These are phyloP conservation scores for Typha latifolia DNA, from an alignment of 176 grass and related monocot species.

Conservation along the genomic window DNA sequence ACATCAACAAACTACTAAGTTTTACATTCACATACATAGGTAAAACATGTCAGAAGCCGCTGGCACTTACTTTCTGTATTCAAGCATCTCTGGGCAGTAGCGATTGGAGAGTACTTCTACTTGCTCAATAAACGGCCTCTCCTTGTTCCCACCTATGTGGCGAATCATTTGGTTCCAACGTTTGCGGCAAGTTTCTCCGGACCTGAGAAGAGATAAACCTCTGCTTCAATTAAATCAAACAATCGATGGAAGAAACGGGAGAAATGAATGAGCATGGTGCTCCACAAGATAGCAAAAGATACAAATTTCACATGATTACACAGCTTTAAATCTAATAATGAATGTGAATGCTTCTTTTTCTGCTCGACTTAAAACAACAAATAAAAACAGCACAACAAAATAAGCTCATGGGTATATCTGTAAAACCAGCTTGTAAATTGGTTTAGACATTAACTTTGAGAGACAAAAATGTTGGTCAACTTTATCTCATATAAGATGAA, in stretches of 20 bases:
- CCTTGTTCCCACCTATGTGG: constrained; percentile 33
- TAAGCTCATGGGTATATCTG: no score
- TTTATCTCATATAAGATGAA: no score
- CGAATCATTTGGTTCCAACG: constrained; percentile 76
- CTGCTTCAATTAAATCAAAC: background rate
- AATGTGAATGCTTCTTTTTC: no score
- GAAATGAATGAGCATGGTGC: background rate
- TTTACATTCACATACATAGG: background rate
- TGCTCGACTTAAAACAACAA: no score
- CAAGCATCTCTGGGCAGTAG: constrained; percentile 57
- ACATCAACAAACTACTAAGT: no score
- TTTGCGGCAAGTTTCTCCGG: constrained; percentile 48
- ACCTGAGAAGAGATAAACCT: constrained; percentile 19
- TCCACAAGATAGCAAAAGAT: background rate
- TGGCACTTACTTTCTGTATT: constrained; percentile 35
- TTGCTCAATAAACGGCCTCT: constrained; percentile 69
- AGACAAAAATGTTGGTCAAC: no score
- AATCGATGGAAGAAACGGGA: no score
- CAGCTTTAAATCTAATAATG: no score
- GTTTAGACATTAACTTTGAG: no score
- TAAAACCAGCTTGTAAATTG: no score
- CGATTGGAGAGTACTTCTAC: constrained; percentile 46
- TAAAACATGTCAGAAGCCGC: background rate
- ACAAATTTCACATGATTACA: background rate
- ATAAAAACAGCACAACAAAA: no score